Base-by-base conservation (phyloP, 1,284 basidiomycete species). In the Cryptococcus sp. region DNA sequence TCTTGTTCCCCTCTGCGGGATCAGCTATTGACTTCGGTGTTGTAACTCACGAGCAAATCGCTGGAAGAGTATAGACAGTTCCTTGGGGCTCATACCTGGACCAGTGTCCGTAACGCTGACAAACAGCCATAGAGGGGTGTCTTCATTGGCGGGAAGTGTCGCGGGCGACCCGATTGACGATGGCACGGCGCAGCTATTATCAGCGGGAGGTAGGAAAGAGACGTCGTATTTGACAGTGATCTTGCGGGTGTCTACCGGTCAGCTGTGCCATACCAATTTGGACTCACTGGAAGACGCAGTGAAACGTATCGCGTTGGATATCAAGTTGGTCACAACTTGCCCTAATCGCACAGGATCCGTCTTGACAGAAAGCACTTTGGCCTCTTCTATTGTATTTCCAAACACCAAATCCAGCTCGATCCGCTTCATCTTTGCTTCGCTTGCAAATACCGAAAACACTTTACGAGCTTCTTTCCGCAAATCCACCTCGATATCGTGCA, bases 341-440 rank as follows among this genome's bases (percentile, higher is more conserved):
- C 67, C 65, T 6, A 75, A 59, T 6, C 73, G 63, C 11, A 72
- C 71, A 0, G 68, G 67, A 46, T 75, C 73, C 26, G 67, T 68
- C 47, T 62, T 66, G 53, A 73, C 50, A 13, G 17, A 22, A 3
- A 25, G 6, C 10, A 65, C 46, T 15, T 55, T 47, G 15, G 60
- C 19, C 10, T 17, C n/a, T 7, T 50, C 37, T 34, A 69, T 48
- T 10, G 55, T 58, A 5, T 49, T 20, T 2, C 63, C 63, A 49
- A 67, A 63, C 17, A 55, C 54, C 15, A 69, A 55, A 5, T 38
- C 41, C 39, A 69, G 51, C 11, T 56, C 41, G 39, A 67, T 64
- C 39, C 54, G 40, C 49, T 69, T 67, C 55, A 62, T 62, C 50
- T 61, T 61, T 19, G 67, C 66, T 51, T 72, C 70, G 37, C 53